phyloP scores from a whole-genome alignment of 192 early-diverging fungal genomes.

The Backusella tuberculispora region DNA sequence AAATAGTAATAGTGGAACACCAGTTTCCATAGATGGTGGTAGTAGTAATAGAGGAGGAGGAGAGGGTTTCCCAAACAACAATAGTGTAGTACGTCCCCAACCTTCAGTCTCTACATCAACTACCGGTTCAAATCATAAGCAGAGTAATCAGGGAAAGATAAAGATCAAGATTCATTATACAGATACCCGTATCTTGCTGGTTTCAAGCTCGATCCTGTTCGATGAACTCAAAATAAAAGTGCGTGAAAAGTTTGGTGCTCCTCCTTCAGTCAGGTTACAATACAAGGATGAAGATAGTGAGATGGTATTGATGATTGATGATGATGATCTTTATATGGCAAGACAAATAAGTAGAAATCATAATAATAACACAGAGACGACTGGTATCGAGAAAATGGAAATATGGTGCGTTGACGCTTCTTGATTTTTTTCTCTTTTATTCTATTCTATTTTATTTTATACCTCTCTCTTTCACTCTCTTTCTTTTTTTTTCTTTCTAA shows the following conservation, averaged over 20 bases:
- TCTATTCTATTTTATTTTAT: neutral
- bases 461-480: neutral
- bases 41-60: neutral
- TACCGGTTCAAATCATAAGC: neutral
- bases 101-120: conserved; percentile 30
- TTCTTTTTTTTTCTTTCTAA: neutral
- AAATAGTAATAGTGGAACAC: neutral
- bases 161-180: conserved; percentile 71
- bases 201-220: conserved; percentile 54
- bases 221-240: conserved; percentile 56
- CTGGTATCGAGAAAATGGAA: conserved; percentile 59
- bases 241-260: conserved; percentile 63
- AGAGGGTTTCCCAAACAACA: neutral
- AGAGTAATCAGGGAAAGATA: conserved; percentile 35
- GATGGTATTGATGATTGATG: conserved; percentile 86
- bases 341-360: conserved; percentile 58
- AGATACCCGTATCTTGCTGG: conserved; percentile 67
- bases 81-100: conserved; percentile 6
- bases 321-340: conserved; percentile 86
- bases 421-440: neutral
- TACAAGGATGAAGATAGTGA: conserved; percentile 90
- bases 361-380: conserved; percentile 29
- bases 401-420: conserved; percentile 51
- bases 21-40: neutral
- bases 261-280: conserved; percentile 60